Base-by-base conservation (phyloP, 257 asterid species). In the Petrea volubilis region DNA sequence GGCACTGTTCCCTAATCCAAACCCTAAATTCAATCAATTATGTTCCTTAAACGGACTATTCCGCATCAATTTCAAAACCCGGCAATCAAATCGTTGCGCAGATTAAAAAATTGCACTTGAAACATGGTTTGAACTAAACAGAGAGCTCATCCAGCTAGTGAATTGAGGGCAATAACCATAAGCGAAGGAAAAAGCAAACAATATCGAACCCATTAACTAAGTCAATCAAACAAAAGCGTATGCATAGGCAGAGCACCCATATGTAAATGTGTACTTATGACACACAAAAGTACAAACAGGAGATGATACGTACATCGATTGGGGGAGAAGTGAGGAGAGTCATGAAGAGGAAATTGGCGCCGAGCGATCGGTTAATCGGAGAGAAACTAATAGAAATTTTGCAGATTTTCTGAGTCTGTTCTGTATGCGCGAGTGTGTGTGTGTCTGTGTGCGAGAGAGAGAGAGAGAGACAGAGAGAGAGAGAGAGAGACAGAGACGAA, bases 301-400 rank as follows among this genome's bases (percentile, higher is more conserved):
- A 34, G 34, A 25, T 23, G 40, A 11, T n/a, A 77, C 79, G 68
- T 82, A 88, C 91, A 70, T 85, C 95, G 67, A 77, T 52, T 60
- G 89, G 89, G n/a, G 88, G 88, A 57, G 86, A 77, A 4, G 94
- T 83, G 50, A 74, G 76, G 23, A 85, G 89, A 64, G 95, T 85
- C 91, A 85, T 85, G 68, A 80, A 52, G 64, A 72, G 68, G 24
- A 63, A 71, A 77, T 25, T 68, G 63, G 29, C 67, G 80, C 65
- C 56, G 73, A 61, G 50, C 79, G 84, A 87, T 81, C 86, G 85
- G 75, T 74, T 38, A 29, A 72, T 65, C 79, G 81, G 69, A 51
- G 78, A 60, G 17, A 41, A 56, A 60, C 38, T 34, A 4, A 21
- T 64, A 71, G 66, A 61, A 60, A 29, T 60, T 44, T 15, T 7